phyloP scores from a whole-genome alignment of 306 rosid genomes.

The Prunus armeniaca region DNA sequence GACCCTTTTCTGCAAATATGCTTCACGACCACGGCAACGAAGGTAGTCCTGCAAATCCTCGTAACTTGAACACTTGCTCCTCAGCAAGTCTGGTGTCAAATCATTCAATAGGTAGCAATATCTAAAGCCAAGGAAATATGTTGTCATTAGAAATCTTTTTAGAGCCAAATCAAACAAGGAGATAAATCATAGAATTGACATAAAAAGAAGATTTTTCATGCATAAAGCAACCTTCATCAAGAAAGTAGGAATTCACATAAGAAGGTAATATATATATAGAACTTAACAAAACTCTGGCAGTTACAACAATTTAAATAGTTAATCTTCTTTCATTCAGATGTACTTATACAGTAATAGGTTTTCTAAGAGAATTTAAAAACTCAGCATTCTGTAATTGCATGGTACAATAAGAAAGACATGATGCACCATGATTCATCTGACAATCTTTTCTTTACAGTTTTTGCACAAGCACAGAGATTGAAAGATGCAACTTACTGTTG shows the following conservation, averaged over 20 bases:
- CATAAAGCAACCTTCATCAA: constrained; percentile 6
- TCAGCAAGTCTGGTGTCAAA: constrained; percentile 75
- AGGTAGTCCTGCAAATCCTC: constrained; percentile 69
- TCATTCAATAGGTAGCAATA: constrained; percentile 89
- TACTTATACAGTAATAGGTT: not conserved
- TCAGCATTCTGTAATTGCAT: not conserved
- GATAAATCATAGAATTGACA: not conserved
- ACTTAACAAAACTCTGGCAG: not conserved
- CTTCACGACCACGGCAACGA: constrained; percentile 71
- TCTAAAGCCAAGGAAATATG: constrained; percentile 45
- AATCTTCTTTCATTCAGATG: not conserved
- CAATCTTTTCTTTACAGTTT: not conserved
- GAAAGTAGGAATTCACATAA: not conserved
- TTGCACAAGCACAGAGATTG: constrained; percentile 22
- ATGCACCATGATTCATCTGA: constrained; percentile 5
- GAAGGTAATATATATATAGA: not conserved
- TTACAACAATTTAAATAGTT: not conserved
- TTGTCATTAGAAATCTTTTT: constrained; percentile 10
- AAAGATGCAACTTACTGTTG: constrained; percentile 76
- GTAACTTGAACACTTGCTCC: constrained; percentile 58
- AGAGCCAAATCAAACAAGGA: constrained; percentile 17
- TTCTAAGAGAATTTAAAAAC: not conserved
- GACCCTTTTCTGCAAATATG: constrained; percentile 86
- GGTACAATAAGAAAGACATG: not conserved
- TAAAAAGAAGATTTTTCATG: not conserved